Evolutionary conservation across 495 filamentous ascomycete species (phyloP), one percentile per base, ranked within the genome.

Genomic region (Acidomyces sp.): DNA sequence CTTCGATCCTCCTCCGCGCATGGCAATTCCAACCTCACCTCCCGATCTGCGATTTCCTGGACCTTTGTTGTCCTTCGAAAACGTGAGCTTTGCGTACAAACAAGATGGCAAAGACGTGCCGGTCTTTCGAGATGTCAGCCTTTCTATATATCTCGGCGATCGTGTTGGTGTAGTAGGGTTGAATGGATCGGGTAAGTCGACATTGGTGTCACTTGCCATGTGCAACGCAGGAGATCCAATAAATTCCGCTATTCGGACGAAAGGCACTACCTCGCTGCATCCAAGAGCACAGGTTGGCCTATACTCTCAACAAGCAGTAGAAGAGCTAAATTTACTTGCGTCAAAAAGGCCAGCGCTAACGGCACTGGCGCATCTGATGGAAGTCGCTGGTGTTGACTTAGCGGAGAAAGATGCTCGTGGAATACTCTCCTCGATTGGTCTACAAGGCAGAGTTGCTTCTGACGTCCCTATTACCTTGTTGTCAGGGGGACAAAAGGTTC

Each of bases 401-500:
- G 66, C 65, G 29, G 80, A 86, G 57, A 71, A 74, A 28, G 71
- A 77, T 7, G 46, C 75, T 0, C 64, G 82, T 29, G 71, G 63
- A 0, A 49, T 85, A 4, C 62, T 87, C 3, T 68, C 70, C 12
- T 67, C 67, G 4, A 61, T 90, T 16, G 80, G 80, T 2, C 62
- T 90, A 6, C 65, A 66, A 3, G 82, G 82, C 0, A 64, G 72
- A 3, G 60, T 70, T 10, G 82, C 70, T 0, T 78, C 75, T 1
- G 77, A 85, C 51, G 72, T 86, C 0, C 81, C 83, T 0, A 53
- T 90, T 0, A 54, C 58, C 17, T 69, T 72, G 49, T 61, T 90
- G 0, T 83, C 78, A 3, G 83, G 83, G 19, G 83, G 83, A 0
- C 83, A 90, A 59, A 63, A 72, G 60, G 82, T 86, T n/a, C 68